Base-by-base conservation (phyloP, 352 stramenopile species). In the Globisporangium nagaii region DNA sequence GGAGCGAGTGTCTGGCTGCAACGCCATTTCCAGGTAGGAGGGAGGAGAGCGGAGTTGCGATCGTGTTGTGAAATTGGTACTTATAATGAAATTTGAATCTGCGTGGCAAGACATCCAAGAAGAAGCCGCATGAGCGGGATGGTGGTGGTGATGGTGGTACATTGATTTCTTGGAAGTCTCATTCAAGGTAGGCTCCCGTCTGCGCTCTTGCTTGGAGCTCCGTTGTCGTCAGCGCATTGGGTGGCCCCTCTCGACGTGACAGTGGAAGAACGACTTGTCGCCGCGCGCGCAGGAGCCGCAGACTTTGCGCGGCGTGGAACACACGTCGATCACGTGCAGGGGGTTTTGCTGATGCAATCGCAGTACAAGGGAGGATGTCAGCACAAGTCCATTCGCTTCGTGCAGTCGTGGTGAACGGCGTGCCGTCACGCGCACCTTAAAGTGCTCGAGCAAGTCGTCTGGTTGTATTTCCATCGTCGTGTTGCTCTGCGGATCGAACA, bases 311-410 rank as follows among this genome's bases (percentile, higher is more conserved):
- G 60, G 65, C 20, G 70, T 74, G 1, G 65, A 66, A 20, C 70
- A 73, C 4, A 90, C 83, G 52, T 93, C 83, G 43, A 93, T 71
- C 30, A 90, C 77, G 39, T 93, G 78, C 37, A 79, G 57, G 1
- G 83, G 83, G 32, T 93, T 71, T 59, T 69, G 44, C 82, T 93
- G 46, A n/a, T n/a, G n/a, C n/a, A n/a, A n/a, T n/a, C n/a, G n/a
- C n/a, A n/a, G n/a, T n/a, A n/a, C n/a, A n/a, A n/a, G n/a, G n/a
- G n/a, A n/a, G n/a, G n/a, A n/a, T n/a, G n/a, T n/a, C n/a, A n/a
- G n/a, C n/a, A n/a, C n/a, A n/a, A n/a, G n/a, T n/a, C n/a, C n/a
- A n/a, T n/a, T n/a, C n/a, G n/a, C n/a, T n/a, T n/a, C 17, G 9
- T 19, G 36, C 36, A 41, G 13, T 37, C 12, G 11, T n/a, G n/a